phyloP scores from a whole-genome alignment of 768 basidiomycete genomes.

The Auricularia sp. region DNA sequence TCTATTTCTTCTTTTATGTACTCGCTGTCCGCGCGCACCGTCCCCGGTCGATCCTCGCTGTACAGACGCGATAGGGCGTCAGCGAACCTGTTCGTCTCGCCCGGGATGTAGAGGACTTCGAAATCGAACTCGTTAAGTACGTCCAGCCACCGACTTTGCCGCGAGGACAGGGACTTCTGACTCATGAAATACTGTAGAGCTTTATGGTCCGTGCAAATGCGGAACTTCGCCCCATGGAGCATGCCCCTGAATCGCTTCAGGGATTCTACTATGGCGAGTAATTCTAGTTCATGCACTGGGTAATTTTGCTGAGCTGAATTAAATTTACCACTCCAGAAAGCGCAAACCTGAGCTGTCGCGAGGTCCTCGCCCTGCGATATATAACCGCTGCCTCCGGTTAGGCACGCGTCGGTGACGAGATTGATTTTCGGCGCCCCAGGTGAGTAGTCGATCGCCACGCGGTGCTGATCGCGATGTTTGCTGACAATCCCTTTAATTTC shows the following conservation, averaged over 20 bases:
- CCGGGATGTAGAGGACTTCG: not conserved
- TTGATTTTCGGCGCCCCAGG: too few relatives aligned
- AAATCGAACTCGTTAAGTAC: constrained; percentile 4
- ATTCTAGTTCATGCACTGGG: constrained; percentile 30
- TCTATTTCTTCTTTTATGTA: constrained; percentile 9
- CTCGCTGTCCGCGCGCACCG: constrained; percentile 14
- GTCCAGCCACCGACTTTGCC: constrained; percentile 4
- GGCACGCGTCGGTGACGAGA: constrained; percentile 11
- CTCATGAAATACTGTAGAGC: not conserved
- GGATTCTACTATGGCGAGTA: constrained; percentile 22
- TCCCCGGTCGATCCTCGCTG: constrained; percentile 13
- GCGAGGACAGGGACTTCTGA: not conserved
- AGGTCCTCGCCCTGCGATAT: constrained; percentile 19
- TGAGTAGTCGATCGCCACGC: constrained; percentile 9
- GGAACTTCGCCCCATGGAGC: constrained; percentile 16
- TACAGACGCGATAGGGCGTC: constrained; percentile 16
- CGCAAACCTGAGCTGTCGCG: constrained; percentile 16
- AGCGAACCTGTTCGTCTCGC: constrained; percentile 3
- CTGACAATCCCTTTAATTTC: constrained; percentile 17
- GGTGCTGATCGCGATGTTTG: constrained; percentile 13
- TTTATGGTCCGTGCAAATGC: constrained; percentile 4
- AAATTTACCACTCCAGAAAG: constrained; percentile 29
- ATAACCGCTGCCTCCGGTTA: constrained; percentile 20
- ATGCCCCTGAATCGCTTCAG: constrained; percentile 25
- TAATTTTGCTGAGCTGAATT: constrained; percentile 30